Evolutionary conservation across 345 rosid genomes (phyloP).

Genomic region (Acer yangbiense): DNA sequence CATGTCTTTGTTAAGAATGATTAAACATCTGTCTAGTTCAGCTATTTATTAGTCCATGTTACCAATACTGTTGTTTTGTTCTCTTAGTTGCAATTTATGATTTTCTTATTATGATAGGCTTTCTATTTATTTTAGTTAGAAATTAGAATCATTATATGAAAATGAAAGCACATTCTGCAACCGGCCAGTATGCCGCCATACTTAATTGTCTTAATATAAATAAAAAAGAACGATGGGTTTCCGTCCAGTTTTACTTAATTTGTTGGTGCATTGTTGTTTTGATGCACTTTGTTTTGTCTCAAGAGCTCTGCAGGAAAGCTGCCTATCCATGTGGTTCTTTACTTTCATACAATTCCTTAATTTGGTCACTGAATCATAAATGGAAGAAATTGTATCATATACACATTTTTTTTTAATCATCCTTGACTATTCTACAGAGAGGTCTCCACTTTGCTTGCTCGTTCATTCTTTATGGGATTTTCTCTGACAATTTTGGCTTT

Average conservation of each 20-base stretch:
- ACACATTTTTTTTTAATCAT: neutral
- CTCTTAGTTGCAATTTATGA: neutral
- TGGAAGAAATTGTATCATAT: neutral
- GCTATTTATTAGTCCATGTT: neutral
- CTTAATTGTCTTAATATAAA: neutral
- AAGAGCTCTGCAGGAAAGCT: neutral
- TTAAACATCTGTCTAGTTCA: neutral
- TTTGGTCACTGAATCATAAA: neutral
- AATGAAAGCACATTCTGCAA: neutral
- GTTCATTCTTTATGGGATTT: conserved; percentile 80
- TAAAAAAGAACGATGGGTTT: neutral
- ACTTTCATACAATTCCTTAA: neutral
- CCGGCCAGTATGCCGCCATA: neutral
- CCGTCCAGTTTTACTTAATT: neutral
- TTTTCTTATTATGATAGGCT: neutral
- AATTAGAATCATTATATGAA: neutral
- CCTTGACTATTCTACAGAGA: conserved; percentile 52
- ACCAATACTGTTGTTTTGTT: neutral
- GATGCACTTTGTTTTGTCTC: neutral
- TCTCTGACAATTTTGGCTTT: conserved; percentile 69
- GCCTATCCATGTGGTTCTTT: neutral
- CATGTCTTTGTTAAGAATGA: neutral
- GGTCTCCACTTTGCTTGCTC: conserved; percentile 78
- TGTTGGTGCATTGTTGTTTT: neutral
- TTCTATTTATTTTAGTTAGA: neutral